Base-by-base conservation (phyloP, 2,329 filamentous ascomycete genomes). In the Diaporthe sp. region DNA sequence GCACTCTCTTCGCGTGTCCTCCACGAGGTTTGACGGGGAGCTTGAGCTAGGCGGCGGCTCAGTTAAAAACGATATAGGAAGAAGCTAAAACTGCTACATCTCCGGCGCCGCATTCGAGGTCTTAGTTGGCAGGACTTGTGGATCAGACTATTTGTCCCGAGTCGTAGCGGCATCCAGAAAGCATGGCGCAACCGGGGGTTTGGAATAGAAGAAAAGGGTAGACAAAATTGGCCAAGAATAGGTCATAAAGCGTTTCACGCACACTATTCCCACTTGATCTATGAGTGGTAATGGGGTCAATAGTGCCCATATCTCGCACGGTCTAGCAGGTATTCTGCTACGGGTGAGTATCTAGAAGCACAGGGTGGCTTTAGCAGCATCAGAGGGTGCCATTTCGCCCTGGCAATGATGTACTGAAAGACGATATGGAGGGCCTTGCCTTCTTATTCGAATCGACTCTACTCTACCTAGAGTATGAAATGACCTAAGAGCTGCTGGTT, bases 201-300 rank as follows among this genome's bases (percentile, higher is more conserved):
- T 68, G 47, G 32, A 68, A n/a, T 68, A 53, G 63, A 66, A 50
- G n/a, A 35, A 50, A 42, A 27, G 47, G 70, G 39, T 72, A 72
- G 71, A 72, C 71, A 72, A 72, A 72, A 69, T 12, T 10, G 27
- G n/a, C 19, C 50, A 56, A 39, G 44, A 50, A 22, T 12, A 51
- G 39, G 19, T 32, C n/a, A 44, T 8, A 27, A 15, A 37, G 32
- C 63, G 35, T 68, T 37, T 25, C 42, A 25, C 13, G 10, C 12
- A 10, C 47, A 27, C n/a, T 27, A n/a, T 39, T 13, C 15, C 19
- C 22, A 12, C 30, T n/a, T 32, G 32, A 2, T 17, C 2, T n/a
- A 37, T 30, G 15, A 53, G 4, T 19, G 35, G 12, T 8, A 10
- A 10, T 15, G n/a, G 6, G 15, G 5, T 47, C 30, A 50, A 35